Evolutionary conservation across 2,329 filamentous ascomycete genomes (phyloP).

Genomic region (Fusarium vanettenii): DNA sequence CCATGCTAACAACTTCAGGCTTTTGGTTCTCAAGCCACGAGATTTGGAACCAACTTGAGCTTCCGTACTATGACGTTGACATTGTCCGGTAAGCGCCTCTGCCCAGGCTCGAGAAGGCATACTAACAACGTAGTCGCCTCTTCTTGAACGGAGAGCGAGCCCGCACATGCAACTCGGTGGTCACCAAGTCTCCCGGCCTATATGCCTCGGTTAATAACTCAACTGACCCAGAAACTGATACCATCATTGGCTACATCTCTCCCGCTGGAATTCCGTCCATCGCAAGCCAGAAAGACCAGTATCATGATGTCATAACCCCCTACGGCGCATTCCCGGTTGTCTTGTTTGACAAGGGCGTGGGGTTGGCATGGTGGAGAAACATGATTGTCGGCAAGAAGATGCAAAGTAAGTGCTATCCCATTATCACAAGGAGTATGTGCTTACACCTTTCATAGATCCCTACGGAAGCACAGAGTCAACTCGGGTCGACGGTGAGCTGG

Average conservation of each 20-base stretch:
- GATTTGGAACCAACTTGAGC: constrained; percentile 55
- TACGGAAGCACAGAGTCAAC: constrained; percentile 57
- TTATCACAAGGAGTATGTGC: neutral
- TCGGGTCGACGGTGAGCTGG: constrained; percentile 51
- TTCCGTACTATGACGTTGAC: constrained; percentile 56
- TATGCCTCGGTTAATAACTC: constrained; percentile 57
- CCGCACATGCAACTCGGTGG: constrained; percentile 55
- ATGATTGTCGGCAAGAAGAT: constrained; percentile 56
- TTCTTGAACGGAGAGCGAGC: constrained; percentile 54
- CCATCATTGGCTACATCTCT: constrained; percentile 55
- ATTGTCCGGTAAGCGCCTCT: constrained; percentile 47
- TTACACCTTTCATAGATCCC: constrained; percentile 40
- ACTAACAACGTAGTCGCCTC: constrained; percentile 42
- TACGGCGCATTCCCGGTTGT: constrained; percentile 54
- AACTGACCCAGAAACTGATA: constrained; percentile 50
- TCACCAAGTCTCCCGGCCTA: constrained; percentile 52
- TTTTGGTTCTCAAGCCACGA: constrained; percentile 57
- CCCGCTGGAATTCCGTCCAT: constrained; percentile 55
- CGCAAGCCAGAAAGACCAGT: constrained; percentile 52
- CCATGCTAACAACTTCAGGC: constrained; percentile 28
- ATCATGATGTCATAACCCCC: constrained; percentile 55
- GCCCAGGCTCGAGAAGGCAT: fast-evolving
- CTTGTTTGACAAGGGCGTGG: constrained; percentile 52
- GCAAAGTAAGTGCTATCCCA: constrained; percentile 49
- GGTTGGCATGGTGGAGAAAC: constrained; percentile 56